Conservation (phyloP, 768 basidiomycete genomes). For the Trametes coccinea region DNA sequence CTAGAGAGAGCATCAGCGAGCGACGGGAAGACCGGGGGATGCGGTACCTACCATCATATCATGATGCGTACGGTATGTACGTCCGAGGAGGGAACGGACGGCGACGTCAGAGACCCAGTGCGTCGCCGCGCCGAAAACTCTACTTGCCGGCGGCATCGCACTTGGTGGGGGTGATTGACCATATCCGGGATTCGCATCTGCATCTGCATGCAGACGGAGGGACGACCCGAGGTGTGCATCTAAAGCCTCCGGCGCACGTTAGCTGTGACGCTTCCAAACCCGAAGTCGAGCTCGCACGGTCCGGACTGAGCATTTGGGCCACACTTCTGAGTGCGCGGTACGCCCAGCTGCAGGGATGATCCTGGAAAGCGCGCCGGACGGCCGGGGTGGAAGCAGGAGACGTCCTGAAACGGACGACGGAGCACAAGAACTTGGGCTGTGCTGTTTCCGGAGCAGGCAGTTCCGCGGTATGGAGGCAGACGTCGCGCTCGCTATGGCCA, state of each 20-base stretch:
- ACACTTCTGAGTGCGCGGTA: background rate
- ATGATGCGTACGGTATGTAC: too few relatives aligned
- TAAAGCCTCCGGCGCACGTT: slow-evolving; percentile 5
- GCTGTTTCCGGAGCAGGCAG: background rate
- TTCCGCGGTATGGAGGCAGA: too few relatives aligned
- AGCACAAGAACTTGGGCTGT: background rate
- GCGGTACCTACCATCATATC: too few relatives aligned
- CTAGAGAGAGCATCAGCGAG: too few relatives aligned
- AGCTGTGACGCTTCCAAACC: background rate
- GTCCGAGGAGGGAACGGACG: too few relatives aligned
- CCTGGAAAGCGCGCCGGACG: background rate
- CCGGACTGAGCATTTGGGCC: background rate
- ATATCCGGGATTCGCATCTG: background rate
- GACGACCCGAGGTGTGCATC: background rate
- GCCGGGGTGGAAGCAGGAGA: background rate
- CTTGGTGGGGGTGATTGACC: background rate
- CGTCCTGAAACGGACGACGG: slow-evolving; percentile 5
- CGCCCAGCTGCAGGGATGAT: background rate
- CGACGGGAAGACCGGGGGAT: too few relatives aligned
- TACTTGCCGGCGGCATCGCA: slow-evolving; percentile 8
- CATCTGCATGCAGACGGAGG: background rate
- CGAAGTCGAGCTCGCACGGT: background rate
- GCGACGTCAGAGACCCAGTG: slow-evolving; percentile 7
- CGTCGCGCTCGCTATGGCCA: too few relatives aligned
- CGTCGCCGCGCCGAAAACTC: background rate